Conservation (phyloP, 2,329 filamentous ascomycete genomes). For the Cordyceps fumosorosea region DNA sequence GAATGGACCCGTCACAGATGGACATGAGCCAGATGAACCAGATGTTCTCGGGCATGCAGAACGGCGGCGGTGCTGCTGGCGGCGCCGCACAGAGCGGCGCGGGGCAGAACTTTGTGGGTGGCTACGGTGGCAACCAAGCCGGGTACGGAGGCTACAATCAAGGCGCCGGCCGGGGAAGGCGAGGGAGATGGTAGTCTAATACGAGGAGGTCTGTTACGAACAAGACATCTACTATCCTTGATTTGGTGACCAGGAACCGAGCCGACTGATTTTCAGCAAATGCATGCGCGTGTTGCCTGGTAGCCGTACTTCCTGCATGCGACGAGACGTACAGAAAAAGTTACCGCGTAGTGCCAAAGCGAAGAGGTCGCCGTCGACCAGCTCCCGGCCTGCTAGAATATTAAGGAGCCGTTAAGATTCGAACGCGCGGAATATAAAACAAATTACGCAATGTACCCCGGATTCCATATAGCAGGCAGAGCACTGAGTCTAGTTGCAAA, state of each 20-base stretch:
- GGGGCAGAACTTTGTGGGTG: constrained; percentile 44
- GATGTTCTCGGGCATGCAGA: constrained; percentile 56
- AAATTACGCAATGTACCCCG: no score
- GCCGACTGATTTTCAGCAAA: neutral
- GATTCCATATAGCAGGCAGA: no score
- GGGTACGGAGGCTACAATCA: constrained; percentile 46
- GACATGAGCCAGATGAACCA: constrained; percentile 50
- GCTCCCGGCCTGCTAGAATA: neutral
- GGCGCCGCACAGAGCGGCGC: constrained; percentile 40
- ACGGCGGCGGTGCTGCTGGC: constrained; percentile 33
- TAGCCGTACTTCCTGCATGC: neutral
- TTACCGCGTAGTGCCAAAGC: no score
- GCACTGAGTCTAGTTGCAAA: neutral
- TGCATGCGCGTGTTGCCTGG: neutral
- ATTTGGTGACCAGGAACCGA: no score
- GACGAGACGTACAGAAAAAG: neutral
- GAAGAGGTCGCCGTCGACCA: neutral
- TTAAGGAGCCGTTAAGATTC: neutral
- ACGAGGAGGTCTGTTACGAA: neutral
- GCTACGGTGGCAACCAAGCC: constrained; percentile 47
- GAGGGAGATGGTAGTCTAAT: constrained; percentile 22
- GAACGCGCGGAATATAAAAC: neutral
- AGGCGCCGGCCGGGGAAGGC: constrained; percentile 25
- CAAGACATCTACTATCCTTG: neutral
- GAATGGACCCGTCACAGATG: constrained; percentile 62